Percentiles rank a stretch among this genome's conserved stretches.
phyloP scores from a whole-genome alignment of 2,329 filamentous ascomycete genomes.

The Neofusicoccum cordaticola region DNA sequence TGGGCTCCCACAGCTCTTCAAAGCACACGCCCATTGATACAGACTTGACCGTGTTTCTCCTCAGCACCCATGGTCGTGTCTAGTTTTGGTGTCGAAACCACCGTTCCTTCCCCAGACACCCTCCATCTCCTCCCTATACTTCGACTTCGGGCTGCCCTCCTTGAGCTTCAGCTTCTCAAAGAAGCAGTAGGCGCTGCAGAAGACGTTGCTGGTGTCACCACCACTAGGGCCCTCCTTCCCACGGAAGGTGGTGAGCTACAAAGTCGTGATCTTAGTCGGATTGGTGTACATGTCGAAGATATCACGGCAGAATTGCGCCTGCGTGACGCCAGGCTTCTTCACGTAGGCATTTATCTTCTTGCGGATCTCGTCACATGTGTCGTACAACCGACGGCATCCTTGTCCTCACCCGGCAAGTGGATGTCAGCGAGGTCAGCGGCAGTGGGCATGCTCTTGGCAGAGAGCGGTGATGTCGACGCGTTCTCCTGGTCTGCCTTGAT shows the following conservation, averaged over 20 bases:
- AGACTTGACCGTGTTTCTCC: too few species aligned
- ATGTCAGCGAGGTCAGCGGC: slow-evolving; percentile 42
- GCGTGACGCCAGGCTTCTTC: slow-evolving; percentile 47
- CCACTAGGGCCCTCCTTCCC: slow-evolving; percentile 47
- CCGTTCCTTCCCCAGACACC: neutral
- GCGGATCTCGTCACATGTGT: slow-evolving; percentile 59
- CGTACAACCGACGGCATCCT: slow-evolving; percentile 48
- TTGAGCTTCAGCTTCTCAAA: slow-evolving; percentile 59
- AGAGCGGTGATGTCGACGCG: neutral
- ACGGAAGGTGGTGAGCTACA: slow-evolving; percentile 51
- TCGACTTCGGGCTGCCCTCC: slow-evolving; percentile 51
- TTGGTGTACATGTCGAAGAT: slow-evolving; percentile 42
- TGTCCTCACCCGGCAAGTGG: slow-evolving; percentile 48
- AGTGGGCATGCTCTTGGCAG: neutral
- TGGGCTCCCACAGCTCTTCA: too few species aligned
- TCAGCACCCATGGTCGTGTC: neutral
- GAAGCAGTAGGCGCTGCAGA: slow-evolving; percentile 56
- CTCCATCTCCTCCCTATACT: slow-evolving; percentile 55
- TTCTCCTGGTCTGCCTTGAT: neutral
- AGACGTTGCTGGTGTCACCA: slow-evolving; percentile 51
- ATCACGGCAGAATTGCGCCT: slow-evolving; percentile 52
- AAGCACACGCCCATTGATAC: too few species aligned
- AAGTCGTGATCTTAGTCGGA: slow-evolving; percentile 39
- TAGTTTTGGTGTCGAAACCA: neutral
- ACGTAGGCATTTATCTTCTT: slow-evolving; percentile 56